Percentiles rank a stretch among this genome's conserved stretches.
These are phyloP conservation scores for Acorus calamus DNA, from an alignment of 106 monocot species.

Conservation along the genomic window DNA sequence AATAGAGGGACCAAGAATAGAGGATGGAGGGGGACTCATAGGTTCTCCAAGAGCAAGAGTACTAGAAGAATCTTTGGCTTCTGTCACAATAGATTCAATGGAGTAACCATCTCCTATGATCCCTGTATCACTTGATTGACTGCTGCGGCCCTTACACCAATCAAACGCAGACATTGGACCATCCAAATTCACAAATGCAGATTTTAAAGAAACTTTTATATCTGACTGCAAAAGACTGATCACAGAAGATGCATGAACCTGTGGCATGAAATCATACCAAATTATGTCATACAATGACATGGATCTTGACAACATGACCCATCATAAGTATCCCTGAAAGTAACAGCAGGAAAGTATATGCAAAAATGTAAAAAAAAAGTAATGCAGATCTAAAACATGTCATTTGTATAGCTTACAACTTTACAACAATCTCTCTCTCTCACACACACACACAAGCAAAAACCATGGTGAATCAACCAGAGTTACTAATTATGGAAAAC, in stretches of 20 bases:
- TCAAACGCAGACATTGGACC: constrained; percentile 72
- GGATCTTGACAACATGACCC: neutral
- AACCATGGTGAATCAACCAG: too few relatives aligned
- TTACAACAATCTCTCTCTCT: too few relatives aligned
- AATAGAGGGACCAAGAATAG: constrained; percentile 29
- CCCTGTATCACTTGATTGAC: constrained; percentile 31
- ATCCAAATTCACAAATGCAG: constrained; percentile 74
- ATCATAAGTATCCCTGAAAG: neutral
- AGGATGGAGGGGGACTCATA: constrained; percentile 55
- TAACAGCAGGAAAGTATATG: neutral
- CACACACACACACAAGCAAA: too few relatives aligned
- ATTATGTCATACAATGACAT: neutral
- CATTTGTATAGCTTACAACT: too few relatives aligned
- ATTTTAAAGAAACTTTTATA: constrained; percentile 62
- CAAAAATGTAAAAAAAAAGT: neutral
- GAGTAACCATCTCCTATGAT: constrained; percentile 38
- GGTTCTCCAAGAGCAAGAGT: constrained; percentile 47
- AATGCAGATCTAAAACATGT: neutral
- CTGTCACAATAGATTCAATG: constrained; percentile 32
- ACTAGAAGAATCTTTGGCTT: constrained; percentile 61
- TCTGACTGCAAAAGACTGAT: constrained; percentile 83
- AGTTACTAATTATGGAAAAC: too few relatives aligned
- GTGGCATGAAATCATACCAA: constrained; percentile 9
- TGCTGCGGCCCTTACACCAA: constrained; percentile 69
- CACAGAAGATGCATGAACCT: constrained; percentile 65